Evolutionary conservation across 495 filamentous ascomycete species (phyloP).

Genomic region (Terfezia claveryi): DNA sequence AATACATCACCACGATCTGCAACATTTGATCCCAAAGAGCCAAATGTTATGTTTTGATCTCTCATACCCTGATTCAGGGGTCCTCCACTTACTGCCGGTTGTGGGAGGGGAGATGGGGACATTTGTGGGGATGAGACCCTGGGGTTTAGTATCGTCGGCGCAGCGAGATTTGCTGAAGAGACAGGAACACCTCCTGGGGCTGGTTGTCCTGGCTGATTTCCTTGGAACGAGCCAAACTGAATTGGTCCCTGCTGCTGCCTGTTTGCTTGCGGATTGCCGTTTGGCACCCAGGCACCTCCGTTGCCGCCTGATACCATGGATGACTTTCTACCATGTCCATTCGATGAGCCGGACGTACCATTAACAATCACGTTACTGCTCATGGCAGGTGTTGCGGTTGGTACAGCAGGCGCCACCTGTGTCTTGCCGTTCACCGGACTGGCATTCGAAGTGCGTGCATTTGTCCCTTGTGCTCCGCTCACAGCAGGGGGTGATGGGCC

Average conservation of each 20-base stretch:
- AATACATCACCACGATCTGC: background rate
- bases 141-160: conserved; percentile 16
- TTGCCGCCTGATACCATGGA: conserved; percentile 15
- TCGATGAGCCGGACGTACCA: conserved; percentile 12
- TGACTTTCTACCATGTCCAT: conserved; percentile 17
- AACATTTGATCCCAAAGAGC: background rate
- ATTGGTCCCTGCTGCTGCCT: conserved; percentile 3
- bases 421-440: conserved; percentile 20
- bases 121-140: conserved; percentile 16
- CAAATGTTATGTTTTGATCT: background rate
- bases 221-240: conserved; percentile 15
- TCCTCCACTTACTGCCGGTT: conserved; percentile 7
- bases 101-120: conserved; percentile 15
- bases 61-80: background rate
- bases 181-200: conserved; percentile 13
- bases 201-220: conserved; percentile 11
- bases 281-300: conserved; percentile 16
- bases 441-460: conserved; percentile 17
- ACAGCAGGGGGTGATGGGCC: conserved; percentile 7
- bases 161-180: conserved; percentile 18
- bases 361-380: conserved; percentile 7
- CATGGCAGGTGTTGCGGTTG: background rate
- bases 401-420: conserved; percentile 5
- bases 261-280: conserved; percentile 7
- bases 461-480: conserved; percentile 17